Evolutionary conservation across 805 yeast genomes (phyloP).

Genomic region (Yamadazyma ubonensis): DNA sequence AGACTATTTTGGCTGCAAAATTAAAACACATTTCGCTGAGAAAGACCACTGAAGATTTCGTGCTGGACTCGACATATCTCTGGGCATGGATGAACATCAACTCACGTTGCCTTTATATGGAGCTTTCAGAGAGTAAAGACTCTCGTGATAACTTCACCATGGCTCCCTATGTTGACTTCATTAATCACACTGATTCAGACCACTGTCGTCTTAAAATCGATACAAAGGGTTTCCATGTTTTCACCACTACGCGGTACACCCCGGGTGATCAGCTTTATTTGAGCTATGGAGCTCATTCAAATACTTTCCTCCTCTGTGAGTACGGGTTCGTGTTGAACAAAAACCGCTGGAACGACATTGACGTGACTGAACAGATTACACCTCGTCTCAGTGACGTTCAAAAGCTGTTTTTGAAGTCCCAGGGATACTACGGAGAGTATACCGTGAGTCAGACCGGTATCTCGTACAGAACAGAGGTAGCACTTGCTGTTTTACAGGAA

Average conservation of each 20-base stretch:
- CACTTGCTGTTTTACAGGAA: conserved; percentile 58
- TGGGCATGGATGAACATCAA: conserved; percentile 88
- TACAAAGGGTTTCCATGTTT: conserved; percentile 52
- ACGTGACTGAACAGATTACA: conserved; percentile 49
- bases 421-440: conserved; percentile 72
- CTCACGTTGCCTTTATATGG: conserved; percentile 85
- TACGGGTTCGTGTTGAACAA: conserved; percentile 70
- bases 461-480: conserved; percentile 76
- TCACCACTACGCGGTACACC: conserved; percentile 27
- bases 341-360: conserved; percentile 71
- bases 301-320: conserved; percentile 77
- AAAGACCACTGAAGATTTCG: background rate
- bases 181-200: conserved; percentile 65
- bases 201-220: conserved; percentile 53
- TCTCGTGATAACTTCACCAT: conserved; percentile 72
- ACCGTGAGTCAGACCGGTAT: conserved; percentile 52
- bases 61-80: conserved; percentile 18
- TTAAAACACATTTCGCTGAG: background rate
- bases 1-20: conserved; percentile 7
- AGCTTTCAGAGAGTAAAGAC: conserved; percentile 52
- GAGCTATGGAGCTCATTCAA: conserved; percentile 86
- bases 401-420: conserved; percentile 43
- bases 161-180: conserved; percentile 88
- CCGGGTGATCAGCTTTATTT: conserved; percentile 60
- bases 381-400: conserved; percentile 37